Evolutionary conservation across 805 yeast genomes (phyloP), one percentile per base, ranked within the genome.

Genomic region (Candida methanosorbosa): DNA sequence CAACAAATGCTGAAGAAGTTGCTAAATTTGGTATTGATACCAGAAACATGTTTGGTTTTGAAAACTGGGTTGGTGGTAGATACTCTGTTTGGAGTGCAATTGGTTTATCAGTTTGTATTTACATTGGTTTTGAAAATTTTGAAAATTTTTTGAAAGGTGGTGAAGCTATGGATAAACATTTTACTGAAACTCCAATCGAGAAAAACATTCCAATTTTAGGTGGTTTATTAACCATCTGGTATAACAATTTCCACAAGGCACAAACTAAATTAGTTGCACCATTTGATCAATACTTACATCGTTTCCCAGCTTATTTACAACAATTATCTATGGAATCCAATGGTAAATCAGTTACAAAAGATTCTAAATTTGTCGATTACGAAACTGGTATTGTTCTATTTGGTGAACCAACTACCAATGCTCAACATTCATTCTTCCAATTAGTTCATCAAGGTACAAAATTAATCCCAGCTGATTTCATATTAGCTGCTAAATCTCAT

Each of bases 11-110:
- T 41, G 65, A 63, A 34, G 97, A 83, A 64, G 99, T 92, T 44
- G 72, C 80, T 53, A 83, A 85, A 67, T 92, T 92, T 54, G 99
- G 99, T 56, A 92, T 92, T 49, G 97, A 92, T 69, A 78, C 96
- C 59, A 81, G 78, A 61, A 92, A 92, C 73, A 92, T 92, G 99
- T 92, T 92, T 64, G 97, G 94, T 44, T 92, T 92, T 55, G 96
- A 88, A 63, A 81, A 69, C 67, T 92, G 98, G 98, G 99, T 92
- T 45, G 99, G 99, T 57, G 99, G 99, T 59, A 82, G 99, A 66
- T 92, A 92, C 79, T 92, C 98, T n/a, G 98, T 92, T 42, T 92
- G 99, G 99, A 84, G 95, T 29, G 94, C 98, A 44, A 92, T 92
- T 61, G 99, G 99, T 42, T 76, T 92, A 50, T 84, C 96, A 20